phyloP scores from a whole-genome alignment of 495 filamentous ascomycete species.

The Penicillium daleae region DNA sequence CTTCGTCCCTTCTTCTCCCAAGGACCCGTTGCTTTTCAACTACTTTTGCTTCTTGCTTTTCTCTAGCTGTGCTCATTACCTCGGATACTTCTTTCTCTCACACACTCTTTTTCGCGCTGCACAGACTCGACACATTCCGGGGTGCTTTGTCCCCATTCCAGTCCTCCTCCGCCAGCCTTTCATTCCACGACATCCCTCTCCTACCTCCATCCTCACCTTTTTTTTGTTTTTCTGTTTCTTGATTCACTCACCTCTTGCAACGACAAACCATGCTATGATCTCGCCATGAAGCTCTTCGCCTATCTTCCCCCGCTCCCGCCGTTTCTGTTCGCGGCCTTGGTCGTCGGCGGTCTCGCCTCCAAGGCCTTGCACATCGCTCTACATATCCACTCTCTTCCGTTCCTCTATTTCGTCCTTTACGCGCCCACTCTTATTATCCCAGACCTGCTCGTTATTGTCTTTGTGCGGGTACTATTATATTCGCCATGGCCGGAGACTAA shows the following conservation, averaged over 20 bases:
- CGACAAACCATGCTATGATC: constrained; percentile 27
- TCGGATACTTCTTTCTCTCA: background rate
- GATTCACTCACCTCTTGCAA: background rate
- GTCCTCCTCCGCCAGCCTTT: constrained; percentile 14
- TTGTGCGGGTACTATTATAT: constrained; percentile 33
- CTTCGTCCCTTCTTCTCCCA: background rate
- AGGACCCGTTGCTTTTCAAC: background rate
- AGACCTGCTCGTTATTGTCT: constrained; percentile 40
- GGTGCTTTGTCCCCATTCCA: constrained; percentile 20
- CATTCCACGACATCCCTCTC: constrained; percentile 12
- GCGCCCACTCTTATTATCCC: constrained; percentile 41
- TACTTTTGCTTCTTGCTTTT: background rate
- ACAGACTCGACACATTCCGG: constrained; percentile 17
- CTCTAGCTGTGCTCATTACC: background rate
- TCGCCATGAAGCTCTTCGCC: constrained; percentile 28
- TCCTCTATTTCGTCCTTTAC: constrained; percentile 43
- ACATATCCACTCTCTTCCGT: constrained; percentile 40
- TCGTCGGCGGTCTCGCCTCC: constrained; percentile 40
- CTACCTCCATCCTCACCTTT: background rate
- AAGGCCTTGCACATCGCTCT: constrained; percentile 43
- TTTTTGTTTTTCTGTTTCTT: too few species aligned
- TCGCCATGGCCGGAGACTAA: constrained; percentile 25
- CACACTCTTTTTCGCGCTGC: background rate
- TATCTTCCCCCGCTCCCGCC: constrained; percentile 33
- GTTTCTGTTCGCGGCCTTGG: constrained; percentile 41